These are phyloP conservation scores for Leishmania major DNA, from an alignment of 208 protist species.

Conservation along the genomic window DNA sequence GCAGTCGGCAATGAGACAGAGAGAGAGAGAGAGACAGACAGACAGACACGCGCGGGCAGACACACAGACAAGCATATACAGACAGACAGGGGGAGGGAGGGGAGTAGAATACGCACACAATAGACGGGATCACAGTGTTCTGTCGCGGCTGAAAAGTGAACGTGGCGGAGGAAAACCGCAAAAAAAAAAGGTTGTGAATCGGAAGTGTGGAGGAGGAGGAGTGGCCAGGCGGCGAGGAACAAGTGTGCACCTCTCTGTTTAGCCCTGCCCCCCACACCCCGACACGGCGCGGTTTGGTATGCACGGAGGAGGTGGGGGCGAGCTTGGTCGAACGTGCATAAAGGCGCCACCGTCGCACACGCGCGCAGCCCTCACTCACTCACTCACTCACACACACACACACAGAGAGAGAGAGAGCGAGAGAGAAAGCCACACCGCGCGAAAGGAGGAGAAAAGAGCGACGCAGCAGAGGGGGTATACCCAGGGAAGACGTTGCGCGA, in stretches of 20 bases:
- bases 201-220: neutral
- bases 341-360: neutral
- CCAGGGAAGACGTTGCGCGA: neutral
- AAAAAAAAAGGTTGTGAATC: neutral
- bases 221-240: neutral
- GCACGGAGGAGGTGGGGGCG: neutral
- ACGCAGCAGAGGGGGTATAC: neutral
- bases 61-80: neutral
- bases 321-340: neutral
- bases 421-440: neutral
- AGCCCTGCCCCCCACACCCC: neutral
- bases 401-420: too few species aligned
- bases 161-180: neutral
- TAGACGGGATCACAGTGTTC: neutral
- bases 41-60: neutral
- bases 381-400: too few species aligned
- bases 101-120: neutral
- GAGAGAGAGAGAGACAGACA: too few species aligned
- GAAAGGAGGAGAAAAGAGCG: neutral
- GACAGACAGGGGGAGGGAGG: neutral
- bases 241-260: neutral
- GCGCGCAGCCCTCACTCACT: neutral
- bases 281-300: neutral
- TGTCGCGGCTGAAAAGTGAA: neutral
- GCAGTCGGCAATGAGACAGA: neutral